phyloP scores from a whole-genome alignment of 2,329 filamentous ascomycete species.

The Ascocoryne sarcoides region DNA sequence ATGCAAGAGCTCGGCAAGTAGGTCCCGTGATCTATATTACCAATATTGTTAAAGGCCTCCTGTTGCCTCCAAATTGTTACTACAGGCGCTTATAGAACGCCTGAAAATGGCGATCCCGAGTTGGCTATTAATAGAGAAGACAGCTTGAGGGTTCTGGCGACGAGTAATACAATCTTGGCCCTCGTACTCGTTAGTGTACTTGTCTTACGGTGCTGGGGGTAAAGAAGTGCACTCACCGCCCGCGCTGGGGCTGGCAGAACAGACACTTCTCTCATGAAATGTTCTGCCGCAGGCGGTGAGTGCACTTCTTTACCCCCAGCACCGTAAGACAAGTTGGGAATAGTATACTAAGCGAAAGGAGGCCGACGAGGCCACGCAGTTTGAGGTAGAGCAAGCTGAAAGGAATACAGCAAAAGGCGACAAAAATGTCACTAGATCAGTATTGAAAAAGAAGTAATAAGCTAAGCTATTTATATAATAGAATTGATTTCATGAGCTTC shows the following conservation, averaged over 20 bases:
- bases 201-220: no score
- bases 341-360: conserved; percentile 98
- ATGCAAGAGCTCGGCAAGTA: no score
- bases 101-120: conserved; percentile 39
- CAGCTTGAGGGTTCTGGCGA: conserved; percentile 79
- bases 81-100: conserved; percentile 46
- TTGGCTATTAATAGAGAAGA: conserved; percentile 75
- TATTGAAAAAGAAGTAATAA: conserved; percentile 31
- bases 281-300: no score
- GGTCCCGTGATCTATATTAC: conserved; percentile 92
- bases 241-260: no score
- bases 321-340: conserved; percentile 91
- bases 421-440: conserved; percentile 21
- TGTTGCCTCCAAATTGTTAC: conserved; percentile 80
- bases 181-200: conserved; percentile 86
- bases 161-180: conserved; percentile 92
- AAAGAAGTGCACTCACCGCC: no score
- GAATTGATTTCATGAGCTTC: no score
- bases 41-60: conserved; percentile 93
- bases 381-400: conserved; percentile 44
- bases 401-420: conserved; percentile 33
- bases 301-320: no score
- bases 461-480: no score
- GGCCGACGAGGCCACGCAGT: conserved; percentile 63
- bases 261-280: no score